Percentiles rank a stretch among this genome's conserved stretches.
Evolutionary conservation across 1,139 yeast genomes (phyloP).

Genomic region (Sugiyamaella novakii): DNA sequence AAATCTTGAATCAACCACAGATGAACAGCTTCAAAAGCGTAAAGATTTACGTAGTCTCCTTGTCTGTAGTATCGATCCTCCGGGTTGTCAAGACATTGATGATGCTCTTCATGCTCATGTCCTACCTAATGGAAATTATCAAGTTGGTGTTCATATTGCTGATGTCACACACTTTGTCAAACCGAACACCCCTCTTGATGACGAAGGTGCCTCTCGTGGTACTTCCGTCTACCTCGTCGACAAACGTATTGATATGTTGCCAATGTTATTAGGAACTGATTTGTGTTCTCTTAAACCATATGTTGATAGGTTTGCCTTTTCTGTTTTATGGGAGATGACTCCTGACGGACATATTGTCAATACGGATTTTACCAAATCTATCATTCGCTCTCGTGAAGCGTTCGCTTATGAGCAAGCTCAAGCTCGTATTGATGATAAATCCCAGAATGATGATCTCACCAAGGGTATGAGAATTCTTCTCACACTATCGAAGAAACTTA

Average conservation of each 20-base stretch:
- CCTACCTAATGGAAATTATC: slow-evolving; percentile 90
- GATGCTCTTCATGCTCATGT: slow-evolving; percentile 90
- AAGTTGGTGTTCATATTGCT: slow-evolving; percentile 98
- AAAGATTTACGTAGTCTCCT: slow-evolving; percentile 83
- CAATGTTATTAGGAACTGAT: slow-evolving; percentile 92
- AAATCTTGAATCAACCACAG: slow-evolving; percentile 51
- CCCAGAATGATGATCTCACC: slow-evolving; percentile 80
- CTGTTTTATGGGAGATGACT: slow-evolving; percentile 94
- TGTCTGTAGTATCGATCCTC: slow-evolving; percentile 97
- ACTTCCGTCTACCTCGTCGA: slow-evolving; percentile 98
- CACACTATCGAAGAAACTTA: slow-evolving; percentile 74
- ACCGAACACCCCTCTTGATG: slow-evolving; percentile 88
- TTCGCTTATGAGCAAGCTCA: slow-evolving; percentile 96
- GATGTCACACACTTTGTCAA: slow-evolving; percentile 98
- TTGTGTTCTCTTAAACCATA: slow-evolving; percentile 93
- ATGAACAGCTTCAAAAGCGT: slow-evolving; percentile 49
- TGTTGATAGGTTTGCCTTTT: slow-evolving; percentile 94
- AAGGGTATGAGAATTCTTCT: slow-evolving; percentile 84
- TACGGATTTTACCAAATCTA: slow-evolving; percentile 80
- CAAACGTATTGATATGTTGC: slow-evolving; percentile 98
- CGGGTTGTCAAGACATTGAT: slow-evolving; percentile 97
- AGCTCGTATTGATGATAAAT: slow-evolving; percentile 78
- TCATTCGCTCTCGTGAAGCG: slow-evolving; percentile 90
- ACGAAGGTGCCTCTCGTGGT: slow-evolving; percentile 96
- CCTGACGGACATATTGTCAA: slow-evolving; percentile 82